Evolutionary conservation across 192 early-diverging fungal genomes (phyloP).

Genomic region (Rhizophagus prolifer): DNA sequence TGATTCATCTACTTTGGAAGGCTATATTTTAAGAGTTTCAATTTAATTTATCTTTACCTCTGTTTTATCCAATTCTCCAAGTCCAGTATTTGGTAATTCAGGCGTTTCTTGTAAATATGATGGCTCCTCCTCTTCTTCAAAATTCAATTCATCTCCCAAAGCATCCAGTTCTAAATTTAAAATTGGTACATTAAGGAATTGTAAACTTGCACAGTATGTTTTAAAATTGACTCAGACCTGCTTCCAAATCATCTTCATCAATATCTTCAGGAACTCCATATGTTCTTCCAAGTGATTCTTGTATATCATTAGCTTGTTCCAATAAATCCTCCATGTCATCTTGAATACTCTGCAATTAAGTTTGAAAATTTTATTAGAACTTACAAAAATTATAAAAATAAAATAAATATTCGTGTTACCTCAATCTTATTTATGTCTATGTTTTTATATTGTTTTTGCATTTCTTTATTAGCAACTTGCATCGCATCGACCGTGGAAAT

Average conservation of each 20-base stretch:
- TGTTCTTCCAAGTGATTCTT: constrained; percentile 89
- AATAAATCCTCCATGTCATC: constrained; percentile 98
- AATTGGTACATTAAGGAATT: not conserved
- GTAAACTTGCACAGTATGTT: not conserved
- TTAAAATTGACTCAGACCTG: constrained; percentile 49
- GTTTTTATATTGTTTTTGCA: constrained; percentile 96
- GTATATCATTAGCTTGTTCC: constrained; percentile 96
- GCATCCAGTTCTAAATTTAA: constrained; percentile 81
- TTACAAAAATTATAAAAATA: not conserved
- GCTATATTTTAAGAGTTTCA: not conserved
- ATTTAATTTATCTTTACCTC: constrained; percentile 38
- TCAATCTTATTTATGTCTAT: constrained; percentile 94
- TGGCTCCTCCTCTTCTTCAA: constrained; percentile 80
- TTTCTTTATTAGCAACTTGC: constrained; percentile 89
- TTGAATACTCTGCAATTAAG: constrained; percentile 72
- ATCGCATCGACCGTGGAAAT: constrained; percentile 95
- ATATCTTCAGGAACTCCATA: constrained; percentile 94
- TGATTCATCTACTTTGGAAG: not conserved
- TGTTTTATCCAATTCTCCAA: constrained; percentile 44
- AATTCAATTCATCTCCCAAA: constrained; percentile 84
- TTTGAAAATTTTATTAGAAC: too few species aligned
- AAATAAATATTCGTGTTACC: constrained; percentile 44
- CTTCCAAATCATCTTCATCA: constrained; percentile 96
- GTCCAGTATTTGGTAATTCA: constrained; percentile 48
- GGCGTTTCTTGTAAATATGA: constrained; percentile 79